Evolutionary conservation across 371 early-diverging fungal genomes (phyloP).

Genomic region (Mucor racemosus): DNA sequence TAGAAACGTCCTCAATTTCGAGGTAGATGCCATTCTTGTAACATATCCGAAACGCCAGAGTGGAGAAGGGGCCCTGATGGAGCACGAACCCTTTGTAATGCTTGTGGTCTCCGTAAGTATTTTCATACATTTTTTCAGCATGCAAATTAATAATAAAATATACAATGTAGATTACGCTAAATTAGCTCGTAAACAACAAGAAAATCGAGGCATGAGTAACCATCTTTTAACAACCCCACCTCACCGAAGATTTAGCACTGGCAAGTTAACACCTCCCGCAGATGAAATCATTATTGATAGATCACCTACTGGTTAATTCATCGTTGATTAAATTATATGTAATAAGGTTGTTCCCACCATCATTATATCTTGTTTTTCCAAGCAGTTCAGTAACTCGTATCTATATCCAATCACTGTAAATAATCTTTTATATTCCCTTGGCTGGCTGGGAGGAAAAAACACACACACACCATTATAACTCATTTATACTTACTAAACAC

Average conservation of each 20-base stretch:
- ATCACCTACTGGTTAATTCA: not conserved
- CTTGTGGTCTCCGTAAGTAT: constrained; percentile 67
- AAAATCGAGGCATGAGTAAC: constrained; percentile 13
- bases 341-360: constrained; percentile 5
- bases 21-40: constrained; percentile 63
- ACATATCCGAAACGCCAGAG: constrained; percentile 66
- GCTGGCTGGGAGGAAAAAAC: not conserved
- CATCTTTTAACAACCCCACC: not conserved
- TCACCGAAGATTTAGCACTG: not conserved
- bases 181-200: constrained; percentile 38
- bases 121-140: not conserved
- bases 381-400: not conserved
- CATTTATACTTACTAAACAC: not conserved
- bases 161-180: constrained; percentile 42
- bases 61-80: constrained; percentile 77
- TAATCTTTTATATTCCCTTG: constrained; percentile 2
- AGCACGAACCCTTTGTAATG: constrained; percentile 70
- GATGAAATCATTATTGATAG: constrained; percentile 4
- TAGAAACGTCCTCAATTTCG: constrained; percentile 51
- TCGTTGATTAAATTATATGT: constrained; percentile 3
- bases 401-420: constrained; percentile 6
- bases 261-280: constrained; percentile 1
- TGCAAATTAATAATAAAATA: not conserved
- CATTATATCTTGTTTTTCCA: not conserved
- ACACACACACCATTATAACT: too few species aligned